A percentile compares a stretch with the other conserved stretches of the same genome.
Conservation (phyloP, 108 stramenopile species). For the Bacterosira constricta region DNA sequence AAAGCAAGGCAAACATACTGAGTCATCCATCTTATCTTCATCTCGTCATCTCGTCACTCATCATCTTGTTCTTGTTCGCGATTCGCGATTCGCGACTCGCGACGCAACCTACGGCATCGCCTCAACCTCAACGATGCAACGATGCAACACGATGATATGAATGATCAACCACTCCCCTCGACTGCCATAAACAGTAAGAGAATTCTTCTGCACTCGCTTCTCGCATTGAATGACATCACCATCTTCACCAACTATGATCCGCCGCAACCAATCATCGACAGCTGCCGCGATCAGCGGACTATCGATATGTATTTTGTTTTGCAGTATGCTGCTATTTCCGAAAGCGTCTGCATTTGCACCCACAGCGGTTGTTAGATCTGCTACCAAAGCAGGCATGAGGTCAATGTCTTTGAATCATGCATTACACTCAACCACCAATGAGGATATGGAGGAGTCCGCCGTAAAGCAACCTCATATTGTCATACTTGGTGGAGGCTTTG, state of each 20-base stretch:
- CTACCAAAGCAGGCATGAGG: background rate
- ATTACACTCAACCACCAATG: background rate
- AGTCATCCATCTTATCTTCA: no score
- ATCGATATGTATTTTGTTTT: background rate
- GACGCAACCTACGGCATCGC: no score
- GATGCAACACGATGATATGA: background rate
- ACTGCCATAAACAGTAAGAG: background rate
- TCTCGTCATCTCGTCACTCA: no score
- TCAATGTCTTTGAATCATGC: background rate
- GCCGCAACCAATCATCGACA: no score
- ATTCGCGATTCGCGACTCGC: no score
- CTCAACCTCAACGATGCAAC: background rate
- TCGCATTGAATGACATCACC: constrained; percentile 3
- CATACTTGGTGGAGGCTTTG: constrained; percentile 72
- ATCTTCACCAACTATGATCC: no score
- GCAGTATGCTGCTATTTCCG: background rate
- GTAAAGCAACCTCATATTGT: constrained; percentile 49
- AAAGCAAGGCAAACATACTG: no score
- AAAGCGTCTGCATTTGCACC: constrained; percentile 1
- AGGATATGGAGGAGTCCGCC: background rate
- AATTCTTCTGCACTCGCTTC: no score
- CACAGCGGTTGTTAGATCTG: background rate
- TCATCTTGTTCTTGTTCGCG: no score
- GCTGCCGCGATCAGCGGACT: background rate
- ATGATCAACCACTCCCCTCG: background rate